Evolutionary conservation across 495 filamentous ascomycete genomes (phyloP).

Genomic region (Xylaria bambusicola): DNA sequence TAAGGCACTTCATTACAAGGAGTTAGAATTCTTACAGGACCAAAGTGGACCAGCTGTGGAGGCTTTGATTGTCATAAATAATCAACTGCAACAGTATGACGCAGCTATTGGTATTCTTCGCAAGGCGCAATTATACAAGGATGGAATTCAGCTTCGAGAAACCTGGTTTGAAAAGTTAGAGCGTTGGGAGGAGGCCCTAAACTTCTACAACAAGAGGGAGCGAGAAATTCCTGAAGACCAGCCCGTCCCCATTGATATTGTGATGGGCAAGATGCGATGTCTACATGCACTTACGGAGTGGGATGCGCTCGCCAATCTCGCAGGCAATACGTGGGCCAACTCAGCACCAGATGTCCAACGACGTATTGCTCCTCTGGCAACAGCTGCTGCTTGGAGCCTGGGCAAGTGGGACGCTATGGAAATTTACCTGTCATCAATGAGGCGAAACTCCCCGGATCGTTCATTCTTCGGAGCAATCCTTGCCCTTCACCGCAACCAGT

Average conservation of each 20-base stretch:
- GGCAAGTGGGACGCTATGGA: slow-evolving; percentile 98
- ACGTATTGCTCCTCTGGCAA: slow-evolving; percentile 86
- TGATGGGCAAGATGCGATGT: slow-evolving; percentile 99
- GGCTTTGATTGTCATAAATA: slow-evolving; percentile 97
- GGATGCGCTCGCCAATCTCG: slow-evolving; percentile 84
- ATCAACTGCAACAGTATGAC: slow-evolving; percentile 95
- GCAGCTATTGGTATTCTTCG: slow-evolving; percentile 95
- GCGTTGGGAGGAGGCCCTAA: slow-evolving; percentile 96
- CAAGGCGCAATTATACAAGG: slow-evolving; percentile 90
- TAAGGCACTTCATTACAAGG: slow-evolving; percentile 98
- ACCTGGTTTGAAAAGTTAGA: slow-evolving; percentile 99
- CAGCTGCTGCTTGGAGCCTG: slow-evolving; percentile 95
- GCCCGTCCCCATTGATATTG: slow-evolving; percentile 78
- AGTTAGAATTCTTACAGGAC: slow-evolving; percentile 96
- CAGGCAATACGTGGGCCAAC: slow-evolving; percentile 89
- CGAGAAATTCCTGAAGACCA: slow-evolving; percentile 62
- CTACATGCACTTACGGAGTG: slow-evolving; percentile 96
- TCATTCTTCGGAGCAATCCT: slow-evolving; percentile 98
- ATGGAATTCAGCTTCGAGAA: slow-evolving; percentile 87
- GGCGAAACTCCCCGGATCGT: slow-evolving; percentile 84
- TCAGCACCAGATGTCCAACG: slow-evolving; percentile 81
- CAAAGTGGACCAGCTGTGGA: slow-evolving; percentile 95
- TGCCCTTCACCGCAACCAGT: slow-evolving; percentile 90
- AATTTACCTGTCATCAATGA: slow-evolving; percentile 92
- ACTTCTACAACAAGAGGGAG: slow-evolving; percentile 79